phyloP scores from a whole-genome alignment of 371 early-diverging fungal genomes.

The Mucor irregularis region DNA sequence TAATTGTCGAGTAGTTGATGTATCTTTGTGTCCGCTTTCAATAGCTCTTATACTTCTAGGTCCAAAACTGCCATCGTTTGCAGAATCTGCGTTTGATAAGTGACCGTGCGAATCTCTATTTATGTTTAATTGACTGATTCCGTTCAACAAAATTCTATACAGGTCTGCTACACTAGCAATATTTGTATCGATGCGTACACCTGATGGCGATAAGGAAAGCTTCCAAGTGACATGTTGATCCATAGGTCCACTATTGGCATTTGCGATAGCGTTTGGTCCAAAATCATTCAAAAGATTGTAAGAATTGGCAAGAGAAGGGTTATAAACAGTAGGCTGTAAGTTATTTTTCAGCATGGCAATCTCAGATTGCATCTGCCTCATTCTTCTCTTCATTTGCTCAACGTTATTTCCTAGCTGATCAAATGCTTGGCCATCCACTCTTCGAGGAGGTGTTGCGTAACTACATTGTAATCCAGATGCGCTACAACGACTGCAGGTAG shows the following conservation, averaged over 20 bases:
- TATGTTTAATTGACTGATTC: conserved; percentile 50
- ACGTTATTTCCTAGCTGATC: conserved; percentile 55
- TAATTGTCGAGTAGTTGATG: no score
- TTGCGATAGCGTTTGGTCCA: conserved; percentile 3
- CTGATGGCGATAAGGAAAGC: conserved; percentile 49
- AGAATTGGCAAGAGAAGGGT: conserved; percentile 46
- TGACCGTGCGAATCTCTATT: conserved; percentile 31
- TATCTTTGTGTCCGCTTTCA: no score
- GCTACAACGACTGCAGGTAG: conserved; percentile 61
- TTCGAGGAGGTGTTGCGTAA: conserved; percentile 52
- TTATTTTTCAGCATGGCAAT: conserved; percentile 51
- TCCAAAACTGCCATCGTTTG: conserved; percentile 30
- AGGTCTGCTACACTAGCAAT: conserved; percentile 52
- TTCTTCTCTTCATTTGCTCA: conserved; percentile 49
- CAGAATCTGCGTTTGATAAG: not conserved
- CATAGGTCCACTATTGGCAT: not conserved
- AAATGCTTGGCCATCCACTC: conserved; percentile 61
- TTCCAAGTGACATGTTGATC: conserved; percentile 50
- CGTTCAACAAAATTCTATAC: conserved; percentile 46
- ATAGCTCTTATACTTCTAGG: no score
- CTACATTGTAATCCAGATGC: conserved; percentile 51
- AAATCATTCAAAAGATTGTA: conserved; percentile 32
- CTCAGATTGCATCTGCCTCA: conserved; percentile 50
- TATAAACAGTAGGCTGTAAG: conserved; percentile 9
- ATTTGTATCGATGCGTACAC: conserved; percentile 51